Evolutionary conservation across 768 basidiomycete species (phyloP).

Genomic region (Hypholoma sublateritium): DNA sequence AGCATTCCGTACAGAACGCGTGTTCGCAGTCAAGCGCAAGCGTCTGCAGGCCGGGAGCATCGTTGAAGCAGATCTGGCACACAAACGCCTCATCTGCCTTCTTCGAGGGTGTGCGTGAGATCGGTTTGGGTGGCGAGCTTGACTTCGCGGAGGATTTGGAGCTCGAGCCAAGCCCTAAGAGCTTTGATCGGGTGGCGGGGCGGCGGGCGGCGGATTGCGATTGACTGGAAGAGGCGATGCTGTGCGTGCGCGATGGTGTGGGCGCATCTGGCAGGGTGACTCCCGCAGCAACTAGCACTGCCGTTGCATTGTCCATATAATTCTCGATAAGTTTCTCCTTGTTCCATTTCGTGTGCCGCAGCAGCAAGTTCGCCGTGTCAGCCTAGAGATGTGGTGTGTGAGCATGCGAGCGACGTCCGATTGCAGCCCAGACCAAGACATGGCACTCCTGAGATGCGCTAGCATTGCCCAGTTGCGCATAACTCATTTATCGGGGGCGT

Average conservation of each 20-base stretch:
- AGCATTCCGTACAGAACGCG: conserved; percentile 80
- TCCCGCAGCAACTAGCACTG: conserved; percentile 75
- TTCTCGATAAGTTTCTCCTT: conserved; percentile 94
- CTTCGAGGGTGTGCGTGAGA: conserved; percentile 24
- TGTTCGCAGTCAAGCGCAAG: conserved; percentile 82
- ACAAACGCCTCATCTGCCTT: conserved; percentile 57
- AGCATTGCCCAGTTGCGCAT: not conserved
- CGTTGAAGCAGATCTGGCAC: conserved; percentile 94
- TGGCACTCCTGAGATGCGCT: not conserved
- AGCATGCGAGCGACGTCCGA: not conserved
- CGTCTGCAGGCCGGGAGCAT: conserved; percentile 55
- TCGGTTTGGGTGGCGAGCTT: conserved; percentile 22
- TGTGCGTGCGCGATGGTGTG: conserved; percentile 29
- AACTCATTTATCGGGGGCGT: not conserved
- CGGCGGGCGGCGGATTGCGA: conserved; percentile 24
- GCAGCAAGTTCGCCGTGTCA: conserved; percentile 70
- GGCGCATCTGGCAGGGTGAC: conserved; percentile 45
- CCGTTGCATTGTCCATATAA: conserved; percentile 90
- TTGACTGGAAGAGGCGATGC: conserved; percentile 19
- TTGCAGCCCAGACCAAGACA: conserved; percentile 4
- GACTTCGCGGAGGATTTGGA: conserved; percentile 32
- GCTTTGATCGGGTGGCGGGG: conserved; percentile 36
- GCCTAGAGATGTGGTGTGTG: conserved; percentile 38
- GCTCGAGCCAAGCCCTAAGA: conserved; percentile 31
- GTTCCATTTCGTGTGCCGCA: conserved; percentile 91